phyloP scores from a whole-genome alignment of 768 basidiomycete species.

The Tulasnella sp. region DNA sequence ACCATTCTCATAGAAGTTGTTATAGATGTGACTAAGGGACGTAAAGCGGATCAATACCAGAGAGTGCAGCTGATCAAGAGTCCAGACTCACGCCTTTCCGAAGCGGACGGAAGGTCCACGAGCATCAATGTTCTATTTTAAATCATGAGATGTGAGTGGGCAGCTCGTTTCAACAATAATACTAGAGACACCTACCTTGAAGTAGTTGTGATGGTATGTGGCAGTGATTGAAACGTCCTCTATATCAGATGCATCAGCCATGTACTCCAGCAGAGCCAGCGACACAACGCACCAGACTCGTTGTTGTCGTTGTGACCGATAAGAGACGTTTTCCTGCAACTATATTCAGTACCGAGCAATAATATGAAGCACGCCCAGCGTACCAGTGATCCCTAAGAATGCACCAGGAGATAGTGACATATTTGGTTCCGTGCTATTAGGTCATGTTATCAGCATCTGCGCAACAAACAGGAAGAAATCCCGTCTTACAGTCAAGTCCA shows the following conservation, averaged over 20 bases:
- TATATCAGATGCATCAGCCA: no score
- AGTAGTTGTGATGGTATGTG: constrained; percentile 13
- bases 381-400: constrained; percentile 14
- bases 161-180: not conserved
- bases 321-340: no score
- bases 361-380: constrained; percentile 20
- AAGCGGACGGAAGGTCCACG: constrained; percentile 34
- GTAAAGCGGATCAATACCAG: no score
- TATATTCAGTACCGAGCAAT: no score
- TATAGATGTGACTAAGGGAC: no score
- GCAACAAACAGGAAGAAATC: no score
- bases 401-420: constrained; percentile 37
- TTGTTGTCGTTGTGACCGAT: constrained; percentile 29
- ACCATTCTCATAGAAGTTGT: constrained; percentile 9
- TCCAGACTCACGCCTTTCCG: no score
- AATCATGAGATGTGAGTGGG: not conserved
- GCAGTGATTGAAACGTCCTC: no score
- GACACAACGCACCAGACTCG: not conserved
- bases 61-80: no score
- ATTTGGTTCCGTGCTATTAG: constrained; percentile 17
- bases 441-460: no score
- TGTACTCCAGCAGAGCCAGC: no score
- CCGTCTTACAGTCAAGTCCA: constrained; percentile 35
- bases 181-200: not conserved
- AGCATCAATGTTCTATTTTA: constrained; percentile 26